Percentiles rank a stretch among this genome's conserved stretches.
Conservation (phyloP, 192 early-diverging fungal species). For the Pilobolus umbonatus region DNA sequence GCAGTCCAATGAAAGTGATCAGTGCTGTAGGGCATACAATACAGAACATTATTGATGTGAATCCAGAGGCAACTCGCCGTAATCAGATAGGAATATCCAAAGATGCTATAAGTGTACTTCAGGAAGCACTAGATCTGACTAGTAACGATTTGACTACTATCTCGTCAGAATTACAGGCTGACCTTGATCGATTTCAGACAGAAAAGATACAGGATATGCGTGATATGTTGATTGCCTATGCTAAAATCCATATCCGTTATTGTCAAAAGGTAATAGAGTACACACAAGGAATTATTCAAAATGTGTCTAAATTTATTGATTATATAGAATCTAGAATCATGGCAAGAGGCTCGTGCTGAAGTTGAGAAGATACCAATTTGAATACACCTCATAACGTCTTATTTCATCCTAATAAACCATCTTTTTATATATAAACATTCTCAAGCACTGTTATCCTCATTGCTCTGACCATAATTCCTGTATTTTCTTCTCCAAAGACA, state of each 20-base stretch:
- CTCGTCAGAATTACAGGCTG: constrained; percentile 78
- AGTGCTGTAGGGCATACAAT: constrained; percentile 65
- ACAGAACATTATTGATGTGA: constrained; percentile 93
- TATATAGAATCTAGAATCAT: constrained; percentile 48
- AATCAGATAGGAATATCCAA: constrained; percentile 84
- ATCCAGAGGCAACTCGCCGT: constrained; percentile 84
- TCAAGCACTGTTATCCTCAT: background rate
- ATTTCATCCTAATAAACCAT: background rate
- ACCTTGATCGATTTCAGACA: constrained; percentile 92
- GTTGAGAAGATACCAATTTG: constrained; percentile 41
- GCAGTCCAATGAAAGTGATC: constrained; percentile 44
- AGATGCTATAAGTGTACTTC: constrained; percentile 64
- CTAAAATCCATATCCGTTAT: constrained; percentile 66
- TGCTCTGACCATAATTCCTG: constrained; percentile 14
- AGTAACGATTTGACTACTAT: constrained; percentile 68
- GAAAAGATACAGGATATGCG: constrained; percentile 86
- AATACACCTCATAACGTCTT: background rate
- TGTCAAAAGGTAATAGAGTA: constrained; percentile 59
- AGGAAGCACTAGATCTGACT: constrained; percentile 63
- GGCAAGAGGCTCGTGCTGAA: constrained; percentile 48
- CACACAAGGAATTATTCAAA: background rate
- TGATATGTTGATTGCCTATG: constrained; percentile 72
- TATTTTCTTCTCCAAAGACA: constrained; percentile 13
- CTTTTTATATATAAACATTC: background rate
- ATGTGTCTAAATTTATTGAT: constrained; percentile 2